Evolutionary conservation across 2,329 filamentous ascomycete species (phyloP), one percentile per base, ranked within the genome.

Genomic region (Beauveria sp.): DNA sequence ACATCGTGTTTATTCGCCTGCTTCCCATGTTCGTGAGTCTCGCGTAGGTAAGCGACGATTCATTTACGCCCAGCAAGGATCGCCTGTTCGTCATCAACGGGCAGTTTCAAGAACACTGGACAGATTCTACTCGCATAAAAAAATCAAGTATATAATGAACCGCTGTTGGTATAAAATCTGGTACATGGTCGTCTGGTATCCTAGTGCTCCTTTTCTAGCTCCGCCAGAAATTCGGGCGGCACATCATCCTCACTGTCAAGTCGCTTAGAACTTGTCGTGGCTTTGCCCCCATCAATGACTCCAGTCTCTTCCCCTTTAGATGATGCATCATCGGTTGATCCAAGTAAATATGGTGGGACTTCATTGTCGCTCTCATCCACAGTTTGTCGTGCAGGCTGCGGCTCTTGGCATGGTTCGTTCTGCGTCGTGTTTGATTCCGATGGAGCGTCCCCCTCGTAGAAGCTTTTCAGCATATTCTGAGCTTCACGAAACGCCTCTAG

Each of bases 401-500:
- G 42, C 53, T 22, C 52, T 54, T 20, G 42, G 43, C 56, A 7
- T 43, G 46, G 16, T 50, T 63, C 24, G 2, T 20, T 30, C 4
- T 42, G 28, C 4, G 49, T n/a, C 1, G 62, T 60, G 10, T 60
- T 61, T 18, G 66, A 64, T 2, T 62, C 26, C 20, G 30, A 55
- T 7, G 28, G 52, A 18, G 61, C 64, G 1, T 61, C 52, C 14
- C 34, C 43, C 8, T 58, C 49, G 1, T 65, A 38, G n/a, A 68
- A n/a, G 10, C 62, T 63, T 46, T 67, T 63, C n/a, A 90, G 73
- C 47, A 90, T 77, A 3, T 77, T 72, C 66, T 81, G 79, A 1
- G 86, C 86, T 67, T 87, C 82, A 38, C 75, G 75, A 63, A 90
- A 86, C 2, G 87, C 86, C 62, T 88, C 86, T 1, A 89, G 69